phyloP scores from a whole-genome alignment of 495 filamentous ascomycete genomes.

The Coniosporium apollinis region DNA sequence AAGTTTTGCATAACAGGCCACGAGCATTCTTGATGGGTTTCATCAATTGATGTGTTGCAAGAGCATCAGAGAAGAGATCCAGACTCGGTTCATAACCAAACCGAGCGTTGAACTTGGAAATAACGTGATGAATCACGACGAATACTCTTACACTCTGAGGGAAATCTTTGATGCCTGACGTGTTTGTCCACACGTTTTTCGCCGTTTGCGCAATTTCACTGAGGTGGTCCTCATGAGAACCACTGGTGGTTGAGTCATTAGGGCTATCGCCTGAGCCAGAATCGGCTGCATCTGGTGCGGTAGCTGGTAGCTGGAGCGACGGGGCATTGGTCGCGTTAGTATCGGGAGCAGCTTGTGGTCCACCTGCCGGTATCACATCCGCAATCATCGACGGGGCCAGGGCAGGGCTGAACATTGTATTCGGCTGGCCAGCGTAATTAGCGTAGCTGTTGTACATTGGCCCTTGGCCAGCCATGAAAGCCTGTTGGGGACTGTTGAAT shows the following conservation, averaged over 20 bases:
- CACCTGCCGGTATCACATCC: not conserved
- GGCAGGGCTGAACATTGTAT: too few relatives aligned
- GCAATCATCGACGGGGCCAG: not conserved
- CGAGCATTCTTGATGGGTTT: conserved; percentile 47
- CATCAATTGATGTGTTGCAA: conserved; percentile 48
- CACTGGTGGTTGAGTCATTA: conserved; percentile 9
- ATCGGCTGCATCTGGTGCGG: not conserved
- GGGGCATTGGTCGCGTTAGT: not conserved
- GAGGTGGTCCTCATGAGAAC: conserved; percentile 34
- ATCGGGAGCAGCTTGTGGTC: not conserved
- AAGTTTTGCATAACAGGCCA: conserved; percentile 47
- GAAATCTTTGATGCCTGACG: conserved; percentile 43
- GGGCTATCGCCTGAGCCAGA: not conserved
- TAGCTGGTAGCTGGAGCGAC: not conserved
- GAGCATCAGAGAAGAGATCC: conserved; percentile 46
- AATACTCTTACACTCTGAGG: conserved; percentile 44
- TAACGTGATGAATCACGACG: conserved; percentile 44
- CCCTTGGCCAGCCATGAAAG: too few relatives aligned
- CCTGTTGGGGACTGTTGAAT: not conserved
- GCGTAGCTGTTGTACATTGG: too few relatives aligned
- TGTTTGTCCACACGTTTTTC: conserved; percentile 43
- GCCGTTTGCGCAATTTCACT: conserved; percentile 40
- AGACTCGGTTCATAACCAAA: conserved; percentile 41
- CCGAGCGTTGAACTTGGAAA: conserved; percentile 32
- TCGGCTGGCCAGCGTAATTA: too few relatives aligned